Evolutionary conservation across 2,329 filamentous ascomycete species (phyloP).

Genomic region (Penicillium sp.): DNA sequence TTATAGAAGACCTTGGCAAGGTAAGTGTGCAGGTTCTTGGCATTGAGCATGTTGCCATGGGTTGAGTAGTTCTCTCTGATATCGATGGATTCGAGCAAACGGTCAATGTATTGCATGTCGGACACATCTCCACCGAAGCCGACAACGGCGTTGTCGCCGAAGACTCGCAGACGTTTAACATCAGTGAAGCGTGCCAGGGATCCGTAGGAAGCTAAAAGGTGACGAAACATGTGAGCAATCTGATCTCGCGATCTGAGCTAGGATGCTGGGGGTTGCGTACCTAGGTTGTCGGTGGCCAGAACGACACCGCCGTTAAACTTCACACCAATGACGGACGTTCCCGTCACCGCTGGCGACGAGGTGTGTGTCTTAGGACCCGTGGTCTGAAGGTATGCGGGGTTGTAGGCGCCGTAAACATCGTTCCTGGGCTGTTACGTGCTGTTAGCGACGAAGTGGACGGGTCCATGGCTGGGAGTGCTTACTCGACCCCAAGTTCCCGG

Average conservation of each 20-base stretch:
- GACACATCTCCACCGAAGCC: slow-evolving; percentile 97
- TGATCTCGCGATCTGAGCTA: not conserved
- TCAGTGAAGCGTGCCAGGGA: slow-evolving; percentile 95
- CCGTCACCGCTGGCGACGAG: slow-evolving; percentile 89
- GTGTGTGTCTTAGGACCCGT: slow-evolving; percentile 77
- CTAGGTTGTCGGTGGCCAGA: slow-evolving; percentile 94
- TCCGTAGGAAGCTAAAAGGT: slow-evolving; percentile 81
- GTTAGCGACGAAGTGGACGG: slow-evolving; percentile 34
- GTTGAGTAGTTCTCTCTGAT: slow-evolving; percentile 83
- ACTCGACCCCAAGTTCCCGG: slow-evolving; percentile 68
- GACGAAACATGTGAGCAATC: not conserved
- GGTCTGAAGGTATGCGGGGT: slow-evolving; percentile 76
- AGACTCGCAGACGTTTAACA: slow-evolving; percentile 89
- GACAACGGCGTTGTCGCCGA: slow-evolving; percentile 79
- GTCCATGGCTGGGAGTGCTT: slow-evolving; percentile 18
- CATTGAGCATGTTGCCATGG: slow-evolving; percentile 64
- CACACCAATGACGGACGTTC: slow-evolving; percentile 89
- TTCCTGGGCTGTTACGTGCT: slow-evolving; percentile 73
- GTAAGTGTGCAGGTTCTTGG: slow-evolving; percentile 95
- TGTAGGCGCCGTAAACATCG: slow-evolving; percentile 93
- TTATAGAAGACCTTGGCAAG: slow-evolving; percentile 94
- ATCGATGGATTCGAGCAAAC: slow-evolving; percentile 81
- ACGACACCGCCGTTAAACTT: slow-evolving; percentile 97
- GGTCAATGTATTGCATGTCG: slow-evolving; percentile 98
- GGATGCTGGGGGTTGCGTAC: slow-evolving; percentile 51